Evolutionary conservation across 169 alveolate species (phyloP), one percentile per base, ranked within the genome.

Genomic region (Plasmodium gallinaceum): DNA sequence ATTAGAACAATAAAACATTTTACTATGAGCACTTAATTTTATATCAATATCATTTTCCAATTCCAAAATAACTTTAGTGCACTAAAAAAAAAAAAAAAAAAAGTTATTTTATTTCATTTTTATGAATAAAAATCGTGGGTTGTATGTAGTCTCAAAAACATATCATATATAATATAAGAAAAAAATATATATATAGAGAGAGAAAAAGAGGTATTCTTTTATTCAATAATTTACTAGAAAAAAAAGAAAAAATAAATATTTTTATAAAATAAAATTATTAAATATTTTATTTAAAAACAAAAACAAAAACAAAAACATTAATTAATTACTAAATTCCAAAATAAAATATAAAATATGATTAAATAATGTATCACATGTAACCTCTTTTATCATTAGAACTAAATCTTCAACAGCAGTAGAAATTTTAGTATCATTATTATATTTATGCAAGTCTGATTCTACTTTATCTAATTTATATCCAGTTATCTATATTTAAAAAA

Each of bases 311-410:
- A 60, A 6, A 5, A 1, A 18, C 43, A 10, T 22, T 10, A 32
- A 10, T 22, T 10, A 32, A 37, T 64, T 14, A 26, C 42, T 60
- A 16, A 14, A 48, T 32, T 58, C 37, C 57, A 74, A 16, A 20
- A 62, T 20, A 16, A 46, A 54, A 48, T n/a, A 46, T 0, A 18
- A 18, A 0, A 48, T 16, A 32, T 9, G 71, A 22, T 1, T 9
- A 42, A 46, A 24, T 14, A 42, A 51, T 9, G 20, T 24, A 32
- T 24, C 14, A 16, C 22, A 52, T 60, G 18, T 78, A 64, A 78
- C 90, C 90, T 65, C 91, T 26, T 85, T 85, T 85, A 85, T 54
- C 91, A 85, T 85, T n/a, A 69, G 61, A 57, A 85, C 48, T 62
- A 85, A 70, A 57, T 85, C 91, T 57, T 85, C 91, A 12, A 85